Evolutionary conservation across 2,329 filamentous ascomycete species (phyloP), one percentile per base, ranked within the genome.

Genomic region (Nigrospora osmanthi): DNA sequence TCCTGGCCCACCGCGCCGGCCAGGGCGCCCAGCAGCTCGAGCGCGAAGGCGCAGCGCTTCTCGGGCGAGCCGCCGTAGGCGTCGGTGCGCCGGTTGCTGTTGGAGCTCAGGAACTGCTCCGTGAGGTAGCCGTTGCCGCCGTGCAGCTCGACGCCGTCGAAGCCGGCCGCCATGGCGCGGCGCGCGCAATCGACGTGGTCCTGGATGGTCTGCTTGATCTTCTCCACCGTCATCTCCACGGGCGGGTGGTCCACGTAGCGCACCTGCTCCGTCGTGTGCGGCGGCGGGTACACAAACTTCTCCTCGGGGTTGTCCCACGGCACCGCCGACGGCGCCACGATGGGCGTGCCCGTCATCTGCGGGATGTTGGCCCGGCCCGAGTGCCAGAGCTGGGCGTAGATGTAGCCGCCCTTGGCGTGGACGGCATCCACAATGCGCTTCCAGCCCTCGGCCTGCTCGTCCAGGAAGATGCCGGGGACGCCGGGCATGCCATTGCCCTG

Each of bases 341-440:
- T 41, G 9, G 39, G 38, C n/a, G 37, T 43, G 2, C 51, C 47
- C 7, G 51, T 51, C 34, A 52, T 47, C 23, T 53, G 45, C 17
- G 51, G 52, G 6, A 54, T 43, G 12, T 49, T 53, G 9, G 54
- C 55, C 16, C 81, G 71, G 5, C 81, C 81, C 0, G 80, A 59
- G 2, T 73, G 73, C 78, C 78, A 83, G 2, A 85, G 62, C 58
- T 84, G 81, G 6, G 72, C 54, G 61, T 71, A 83, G 49, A 83
- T 78, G 53, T 69, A 74, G 19, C 68, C 71, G 19, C 73, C 73
- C 55, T 80, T 79, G 28, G 65, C 66, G 61, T 84, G 80, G 3
- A 83, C 79, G 3, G 71, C 75, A 42, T 74, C 69, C 1, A 76
- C 78, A 37, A 83, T 66, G 41, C 69, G 64, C 49, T 73, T 76